phyloP scores from a whole-genome alignment of 2,329 filamentous ascomycete genomes.

The Penicillium fuscoglaucum region DNA sequence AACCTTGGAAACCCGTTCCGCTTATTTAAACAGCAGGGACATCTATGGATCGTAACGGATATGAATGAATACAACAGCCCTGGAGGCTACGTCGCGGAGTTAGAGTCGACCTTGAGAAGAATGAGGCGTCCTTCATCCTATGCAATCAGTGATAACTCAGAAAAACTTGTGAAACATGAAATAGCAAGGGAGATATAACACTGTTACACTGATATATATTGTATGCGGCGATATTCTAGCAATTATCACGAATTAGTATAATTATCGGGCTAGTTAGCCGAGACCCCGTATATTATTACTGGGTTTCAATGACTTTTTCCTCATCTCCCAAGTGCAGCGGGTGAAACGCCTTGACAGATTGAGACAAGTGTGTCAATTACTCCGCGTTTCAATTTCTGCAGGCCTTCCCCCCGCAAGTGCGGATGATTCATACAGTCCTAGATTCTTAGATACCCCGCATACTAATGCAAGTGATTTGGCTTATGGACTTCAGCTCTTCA shows the following conservation, averaged over 20 bases:
- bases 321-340: not conserved
- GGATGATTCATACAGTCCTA: not conserved
- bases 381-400: not conserved
- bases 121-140: no score
- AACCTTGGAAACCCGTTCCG: not conserved
- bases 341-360: conserved; percentile 11
- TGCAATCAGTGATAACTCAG: no score
- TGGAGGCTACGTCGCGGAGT: no score
- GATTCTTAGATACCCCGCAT: not conserved
- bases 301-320: not conserved
- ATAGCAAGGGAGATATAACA: no score
- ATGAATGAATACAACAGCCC: no score
- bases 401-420: not conserved
- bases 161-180: no score
- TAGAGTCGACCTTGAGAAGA: no score
- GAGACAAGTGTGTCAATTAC: not conserved
- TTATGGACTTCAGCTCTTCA: not conserved
- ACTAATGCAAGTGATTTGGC: not conserved
- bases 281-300: not conserved
- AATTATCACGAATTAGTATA: no score
- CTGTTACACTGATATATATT: no score
- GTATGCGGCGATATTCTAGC: no score
- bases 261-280: not conserved
- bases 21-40: no score
- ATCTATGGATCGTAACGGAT: no score